Conservation (phyloP, 306 rosid species). For the Pterocarpus macrocarpus region DNA sequence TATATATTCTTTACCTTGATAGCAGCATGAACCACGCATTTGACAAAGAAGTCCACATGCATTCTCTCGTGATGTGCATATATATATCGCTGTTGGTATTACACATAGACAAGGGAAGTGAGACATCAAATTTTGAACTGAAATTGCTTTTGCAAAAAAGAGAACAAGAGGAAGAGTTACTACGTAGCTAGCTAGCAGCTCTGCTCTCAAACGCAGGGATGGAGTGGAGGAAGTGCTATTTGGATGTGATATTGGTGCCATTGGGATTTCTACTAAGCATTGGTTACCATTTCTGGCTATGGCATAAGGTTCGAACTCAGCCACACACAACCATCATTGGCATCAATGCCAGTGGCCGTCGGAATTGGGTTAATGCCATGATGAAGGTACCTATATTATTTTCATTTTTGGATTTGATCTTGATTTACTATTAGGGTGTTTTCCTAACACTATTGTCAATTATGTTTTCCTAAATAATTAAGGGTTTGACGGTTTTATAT, state of each 20-base stretch:
- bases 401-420: neutral
- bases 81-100: constrained; percentile 42
- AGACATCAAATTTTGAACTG: neutral
- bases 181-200: neutral
- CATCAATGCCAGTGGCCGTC: constrained; percentile 74
- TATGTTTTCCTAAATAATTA: neutral
- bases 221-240: constrained; percentile 88
- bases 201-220: constrained; percentile 1
- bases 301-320: constrained; percentile 78
- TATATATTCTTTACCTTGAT: neutral
- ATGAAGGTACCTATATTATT: constrained; percentile 61
- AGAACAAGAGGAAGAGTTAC: neutral
- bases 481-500: neutral
- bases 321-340: constrained; percentile 86
- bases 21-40: constrained; percentile 41
- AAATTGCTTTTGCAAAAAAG: constrained; percentile 9
- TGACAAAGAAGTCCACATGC: constrained; percentile 59
- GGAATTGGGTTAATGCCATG: constrained; percentile 84
- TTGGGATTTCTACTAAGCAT: constrained; percentile 59
- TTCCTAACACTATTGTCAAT: neutral
- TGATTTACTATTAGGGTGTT: neutral
- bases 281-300: constrained; percentile 79
- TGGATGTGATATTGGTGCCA: constrained; percentile 87
- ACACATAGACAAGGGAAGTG: neutral
- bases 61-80: constrained; percentile 17